A percentile compares a stretch with the other conserved stretches of the same genome.
These are phyloP conservation scores for Eucalyptus sp. DNA, from an alignment of 345 rosid species.

Conservation along the genomic window DNA sequence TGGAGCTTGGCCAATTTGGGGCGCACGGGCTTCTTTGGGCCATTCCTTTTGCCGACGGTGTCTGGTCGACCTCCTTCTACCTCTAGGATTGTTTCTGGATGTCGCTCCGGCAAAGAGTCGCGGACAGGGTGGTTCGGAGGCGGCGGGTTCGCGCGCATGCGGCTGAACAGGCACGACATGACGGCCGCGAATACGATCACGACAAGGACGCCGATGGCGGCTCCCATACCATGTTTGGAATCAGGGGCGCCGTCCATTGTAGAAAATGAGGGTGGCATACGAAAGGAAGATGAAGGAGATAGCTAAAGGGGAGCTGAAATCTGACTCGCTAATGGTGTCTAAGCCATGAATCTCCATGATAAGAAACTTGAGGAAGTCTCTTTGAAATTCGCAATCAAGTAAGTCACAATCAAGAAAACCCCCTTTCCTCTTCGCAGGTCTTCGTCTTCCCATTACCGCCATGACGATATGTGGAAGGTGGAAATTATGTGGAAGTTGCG, in stretches of 20 bases:
- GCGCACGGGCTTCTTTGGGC: constrained; percentile 5
- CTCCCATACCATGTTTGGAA: background rate
- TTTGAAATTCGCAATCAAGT: background rate
- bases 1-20: constrained; percentile 17
- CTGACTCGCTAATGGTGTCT: background rate
- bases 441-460: background rate
- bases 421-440: background rate
- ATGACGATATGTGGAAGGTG: background rate
- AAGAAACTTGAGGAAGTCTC: background rate
- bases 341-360: background rate
- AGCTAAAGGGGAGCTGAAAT: background rate
- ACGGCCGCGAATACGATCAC: background rate
- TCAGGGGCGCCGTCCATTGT: background rate
- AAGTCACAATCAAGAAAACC: background rate
- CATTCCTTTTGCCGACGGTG: background rate
- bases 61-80: background rate
- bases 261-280: background rate
- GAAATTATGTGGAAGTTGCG: background rate
- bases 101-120: background rate
- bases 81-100: background rate
- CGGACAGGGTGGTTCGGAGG: background rate
- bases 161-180: background rate
- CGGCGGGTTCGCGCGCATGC: background rate
- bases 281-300: background rate
- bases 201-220: background rate